A percentile compares a stretch with the other conserved stretches of the same genome.
Conservation (phyloP, 2,329 filamentous ascomycete genomes). For the Teratosphaeria nubilosa region DNA sequence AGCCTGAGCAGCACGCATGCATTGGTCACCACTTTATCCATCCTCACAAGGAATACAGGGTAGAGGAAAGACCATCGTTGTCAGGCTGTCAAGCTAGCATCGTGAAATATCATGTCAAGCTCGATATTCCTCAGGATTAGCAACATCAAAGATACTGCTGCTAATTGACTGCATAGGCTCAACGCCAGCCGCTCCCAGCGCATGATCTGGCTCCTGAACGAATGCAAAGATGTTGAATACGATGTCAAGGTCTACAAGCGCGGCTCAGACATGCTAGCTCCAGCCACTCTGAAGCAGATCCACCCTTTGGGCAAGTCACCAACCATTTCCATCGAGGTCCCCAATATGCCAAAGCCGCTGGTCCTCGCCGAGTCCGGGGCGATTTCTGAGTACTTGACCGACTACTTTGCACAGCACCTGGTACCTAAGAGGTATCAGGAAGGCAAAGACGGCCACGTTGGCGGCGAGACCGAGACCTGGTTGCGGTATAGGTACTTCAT, state of each 20-base stretch:
- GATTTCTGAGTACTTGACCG: slow-evolving; percentile 72
- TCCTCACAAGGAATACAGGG: too few relatives aligned
- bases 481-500: slow-evolving; percentile 58
- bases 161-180: slow-evolving; percentile 49
- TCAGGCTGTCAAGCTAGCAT: too few relatives aligned
- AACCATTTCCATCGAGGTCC: slow-evolving; percentile 54
- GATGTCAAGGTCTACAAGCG: slow-evolving; percentile 73
- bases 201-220: slow-evolving; percentile 77
- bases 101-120: neutral
- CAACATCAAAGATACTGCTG: neutral
- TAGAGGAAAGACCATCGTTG: too few relatives aligned
- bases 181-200: slow-evolving; percentile 73
- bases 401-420: slow-evolving; percentile 49
- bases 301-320: slow-evolving; percentile 86
- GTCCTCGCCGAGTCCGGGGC: slow-evolving; percentile 73
- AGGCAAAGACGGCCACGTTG: slow-evolving; percentile 45
- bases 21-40: neutral
- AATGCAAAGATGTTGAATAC: slow-evolving; percentile 63
- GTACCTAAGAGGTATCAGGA: slow-evolving; percentile 43
- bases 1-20: neutral
- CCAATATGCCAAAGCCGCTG: slow-evolving; percentile 35
- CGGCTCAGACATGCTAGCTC: slow-evolving; percentile 54
- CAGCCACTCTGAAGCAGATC: slow-evolving; percentile 62
- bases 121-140: neutral
- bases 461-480: slow-evolving; percentile 51